A percentile compares a stretch with the other conserved stretches of the same genome.
These are phyloP conservation scores for Saccharomycopsis malanga DNA, from an alignment of 805 yeast species.

Conservation along the genomic window DNA sequence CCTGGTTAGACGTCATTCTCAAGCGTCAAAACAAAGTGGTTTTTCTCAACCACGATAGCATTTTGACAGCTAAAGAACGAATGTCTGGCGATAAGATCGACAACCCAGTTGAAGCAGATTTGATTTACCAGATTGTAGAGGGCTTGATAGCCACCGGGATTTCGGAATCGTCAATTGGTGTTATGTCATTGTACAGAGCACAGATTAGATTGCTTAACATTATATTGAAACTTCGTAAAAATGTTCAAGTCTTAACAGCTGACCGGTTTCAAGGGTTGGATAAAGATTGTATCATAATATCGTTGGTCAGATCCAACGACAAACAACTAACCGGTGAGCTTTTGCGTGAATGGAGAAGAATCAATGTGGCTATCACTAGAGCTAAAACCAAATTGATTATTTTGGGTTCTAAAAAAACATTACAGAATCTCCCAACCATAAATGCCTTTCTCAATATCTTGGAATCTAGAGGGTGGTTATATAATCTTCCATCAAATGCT, in stretches of 20 bases:
- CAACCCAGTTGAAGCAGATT: conserved; percentile 63
- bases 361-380: conserved; percentile 91
- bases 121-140: conserved; percentile 56
- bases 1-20: conserved; percentile 56
- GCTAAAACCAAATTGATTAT: conserved; percentile 79
- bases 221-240: conserved; percentile 24
- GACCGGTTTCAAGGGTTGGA: conserved; percentile 96
- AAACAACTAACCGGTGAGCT: conserved; percentile 65
- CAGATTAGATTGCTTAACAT: conserved; percentile 52
- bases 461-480: conserved; percentile 54
- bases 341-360: conserved; percentile 80
- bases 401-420: conserved; percentile 68
- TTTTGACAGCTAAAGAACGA: conserved; percentile 40
- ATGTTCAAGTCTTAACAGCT: conserved; percentile 79
- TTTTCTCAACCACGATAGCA: conserved; percentile 71
- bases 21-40: conserved; percentile 54
- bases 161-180: conserved; percentile 55
- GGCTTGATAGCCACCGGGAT: conserved; percentile 57
- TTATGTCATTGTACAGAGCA: conserved; percentile 83
- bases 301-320: conserved; percentile 77
- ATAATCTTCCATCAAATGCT: conserved; percentile 44
- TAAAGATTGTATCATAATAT: conserved; percentile 83
- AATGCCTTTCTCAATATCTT: conserved; percentile 55
- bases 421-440: conserved; percentile 44
- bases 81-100: conserved; percentile 59